Conservation (phyloP, 352 stramenopile genomes). For the Globisporangium okanoganense region DNA sequence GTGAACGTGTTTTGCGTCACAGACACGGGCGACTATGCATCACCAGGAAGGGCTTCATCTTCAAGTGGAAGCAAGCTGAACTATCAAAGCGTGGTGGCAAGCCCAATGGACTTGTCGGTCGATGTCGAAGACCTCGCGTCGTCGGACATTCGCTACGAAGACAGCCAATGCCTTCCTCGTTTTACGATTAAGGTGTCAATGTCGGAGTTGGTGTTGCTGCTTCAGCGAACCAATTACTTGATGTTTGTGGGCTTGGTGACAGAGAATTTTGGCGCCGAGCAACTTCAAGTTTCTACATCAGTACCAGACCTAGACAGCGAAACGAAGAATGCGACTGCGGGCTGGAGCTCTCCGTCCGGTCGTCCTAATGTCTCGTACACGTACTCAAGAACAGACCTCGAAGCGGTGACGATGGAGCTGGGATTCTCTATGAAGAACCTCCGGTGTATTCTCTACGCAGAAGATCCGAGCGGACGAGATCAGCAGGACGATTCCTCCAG, state of each 20-base stretch:
- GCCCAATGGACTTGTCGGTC: conserved; percentile 46
- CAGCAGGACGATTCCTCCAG: not conserved
- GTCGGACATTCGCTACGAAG: conserved; percentile 32
- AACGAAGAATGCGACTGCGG: not conserved
- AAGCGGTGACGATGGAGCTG: conserved; percentile 61
- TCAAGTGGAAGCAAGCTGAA: not conserved
- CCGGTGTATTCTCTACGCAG: conserved; percentile 39
- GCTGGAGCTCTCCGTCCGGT: conserved; percentile 22
- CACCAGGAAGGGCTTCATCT: conserved; percentile 16
- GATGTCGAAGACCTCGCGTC: conserved; percentile 69
- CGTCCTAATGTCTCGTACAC: conserved; percentile 68
- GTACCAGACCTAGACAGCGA: not conserved
- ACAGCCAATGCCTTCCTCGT: conserved; percentile 43
- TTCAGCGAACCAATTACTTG: conserved; percentile 44
- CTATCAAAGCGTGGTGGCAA: conserved; percentile 24
- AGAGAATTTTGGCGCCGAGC: conserved; percentile 74
- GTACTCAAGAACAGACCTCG: conserved; percentile 66
- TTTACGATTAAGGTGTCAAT: conserved; percentile 47
- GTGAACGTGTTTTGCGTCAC: conserved; percentile 44
- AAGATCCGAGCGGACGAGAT: conserved; percentile 6
- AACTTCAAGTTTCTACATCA: conserved; percentile 25
- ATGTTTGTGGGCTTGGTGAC: conserved; percentile 55
- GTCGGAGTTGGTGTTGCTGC: conserved; percentile 20
- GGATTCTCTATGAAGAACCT: conserved; percentile 58
- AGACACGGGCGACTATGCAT: not conserved